Evolutionary conservation across 176 grass and related monocot species (phyloP).

Genomic region (Carex littledalei): DNA sequence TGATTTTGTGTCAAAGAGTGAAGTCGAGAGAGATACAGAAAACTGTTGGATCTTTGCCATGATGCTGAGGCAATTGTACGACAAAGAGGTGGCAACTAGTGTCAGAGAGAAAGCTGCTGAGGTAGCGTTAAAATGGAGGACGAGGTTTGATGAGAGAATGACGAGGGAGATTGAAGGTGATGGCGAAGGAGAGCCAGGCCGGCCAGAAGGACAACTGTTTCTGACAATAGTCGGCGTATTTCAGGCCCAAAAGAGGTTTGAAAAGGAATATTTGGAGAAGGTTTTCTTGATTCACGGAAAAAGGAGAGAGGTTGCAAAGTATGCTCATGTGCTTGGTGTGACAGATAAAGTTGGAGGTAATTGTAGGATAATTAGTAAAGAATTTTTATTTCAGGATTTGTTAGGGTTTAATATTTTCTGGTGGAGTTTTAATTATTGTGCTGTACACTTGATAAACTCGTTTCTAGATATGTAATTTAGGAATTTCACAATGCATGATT

Average conservation of each 20-base stretch:
- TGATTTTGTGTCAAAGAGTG: slow-evolving; percentile 36
- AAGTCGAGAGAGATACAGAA: slow-evolving; percentile 21
- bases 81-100: slow-evolving; percentile 41
- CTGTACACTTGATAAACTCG: background rate
- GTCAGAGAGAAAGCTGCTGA: slow-evolving; percentile 54
- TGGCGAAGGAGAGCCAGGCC: background rate
- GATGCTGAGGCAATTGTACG: slow-evolving; percentile 44
- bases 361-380: background rate
- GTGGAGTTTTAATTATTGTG: background rate
- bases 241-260: slow-evolving; percentile 46
- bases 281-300: slow-evolving; percentile 49
- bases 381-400: background rate
- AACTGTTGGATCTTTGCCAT: slow-evolving; percentile 55
- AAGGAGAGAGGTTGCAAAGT: slow-evolving; percentile 63
- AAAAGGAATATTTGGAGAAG: slow-evolving; percentile 56
- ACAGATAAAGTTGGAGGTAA: slow-evolving; percentile 57
- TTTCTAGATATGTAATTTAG: background rate
- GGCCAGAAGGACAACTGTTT: slow-evolving; percentile 56
- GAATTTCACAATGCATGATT: background rate
- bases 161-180: slow-evolving; percentile 28
- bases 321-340: slow-evolving; percentile 39
- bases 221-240: slow-evolving; percentile 59
- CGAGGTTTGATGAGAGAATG: slow-evolving; percentile 34
- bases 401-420: background rate
- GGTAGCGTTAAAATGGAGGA: slow-evolving; percentile 52